A percentile compares a stretch with the other conserved stretches of the same genome.
phyloP scores from a whole-genome alignment of 306 rosid species.

The Macrotyloma uniflorum region DNA sequence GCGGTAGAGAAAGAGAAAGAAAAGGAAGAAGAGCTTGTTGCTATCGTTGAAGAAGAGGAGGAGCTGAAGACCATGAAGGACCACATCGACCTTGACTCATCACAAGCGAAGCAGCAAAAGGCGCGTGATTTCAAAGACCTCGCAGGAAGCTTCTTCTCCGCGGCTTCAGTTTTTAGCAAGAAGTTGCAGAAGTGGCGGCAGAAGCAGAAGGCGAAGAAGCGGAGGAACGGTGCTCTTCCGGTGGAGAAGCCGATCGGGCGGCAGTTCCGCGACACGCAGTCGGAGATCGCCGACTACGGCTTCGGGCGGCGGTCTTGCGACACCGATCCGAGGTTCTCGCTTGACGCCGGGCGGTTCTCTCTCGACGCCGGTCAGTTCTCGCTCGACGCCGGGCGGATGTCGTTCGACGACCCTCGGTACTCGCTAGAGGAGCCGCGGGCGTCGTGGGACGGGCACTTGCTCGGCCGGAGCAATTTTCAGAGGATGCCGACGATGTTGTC shows the following conservation, averaged over 20 bases:
- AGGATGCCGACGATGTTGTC: slow-evolving; percentile 93
- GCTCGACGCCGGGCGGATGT: slow-evolving; percentile 67
- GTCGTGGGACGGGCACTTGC: slow-evolving; percentile 84
- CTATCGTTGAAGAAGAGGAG: slow-evolving; percentile 49
- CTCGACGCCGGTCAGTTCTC: slow-evolving; percentile 60
- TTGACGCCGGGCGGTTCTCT: slow-evolving; percentile 60
- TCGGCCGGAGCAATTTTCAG: slow-evolving; percentile 53
- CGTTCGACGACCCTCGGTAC: slow-evolving; percentile 82
- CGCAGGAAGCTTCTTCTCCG: slow-evolving; percentile 93
- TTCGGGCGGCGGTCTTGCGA: slow-evolving; percentile 93
- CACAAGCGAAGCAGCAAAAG: slow-evolving; percentile 60
- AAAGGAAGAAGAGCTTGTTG: neutral
- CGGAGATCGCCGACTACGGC: slow-evolving; percentile 94
- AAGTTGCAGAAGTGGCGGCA: slow-evolving; percentile 90
- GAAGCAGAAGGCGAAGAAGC: slow-evolving; percentile 85
- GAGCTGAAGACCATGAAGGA: slow-evolving; percentile 76
- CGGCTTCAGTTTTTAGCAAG: slow-evolving; percentile 91
- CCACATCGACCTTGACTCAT: slow-evolving; percentile 75
- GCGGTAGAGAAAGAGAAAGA: slow-evolving; percentile 43
- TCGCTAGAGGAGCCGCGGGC: slow-evolving; percentile 94
- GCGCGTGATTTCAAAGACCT: slow-evolving; percentile 68
- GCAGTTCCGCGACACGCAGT: slow-evolving; percentile 88
- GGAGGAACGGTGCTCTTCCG: slow-evolving; percentile 60
- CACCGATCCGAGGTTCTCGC: slow-evolving; percentile 87
- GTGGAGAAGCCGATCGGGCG: slow-evolving; percentile 88